Conservation (phyloP, 2,329 filamentous ascomycete species). For the Monilinia polystroma region DNA sequence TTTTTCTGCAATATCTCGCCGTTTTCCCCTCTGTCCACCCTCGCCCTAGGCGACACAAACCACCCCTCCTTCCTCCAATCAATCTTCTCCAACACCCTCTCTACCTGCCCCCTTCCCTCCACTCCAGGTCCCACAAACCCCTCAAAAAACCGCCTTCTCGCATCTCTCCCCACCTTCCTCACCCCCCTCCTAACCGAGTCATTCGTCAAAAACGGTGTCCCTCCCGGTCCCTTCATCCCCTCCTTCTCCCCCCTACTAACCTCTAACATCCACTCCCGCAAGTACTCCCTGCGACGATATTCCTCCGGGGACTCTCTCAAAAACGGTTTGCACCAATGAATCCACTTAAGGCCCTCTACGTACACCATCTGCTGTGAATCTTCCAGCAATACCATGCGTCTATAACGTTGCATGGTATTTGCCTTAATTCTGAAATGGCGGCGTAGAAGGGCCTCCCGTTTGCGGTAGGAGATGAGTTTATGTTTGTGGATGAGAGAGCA, state of each 20-base stretch:
- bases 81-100: neutral
- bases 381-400: neutral
- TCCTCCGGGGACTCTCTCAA: neutral
- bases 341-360: neutral
- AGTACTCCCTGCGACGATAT: neutral
- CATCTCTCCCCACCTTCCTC: constrained; percentile 2
- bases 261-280: constrained; percentile 4
- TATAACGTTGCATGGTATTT: neutral
- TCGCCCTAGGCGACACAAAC: constrained; percentile 4
- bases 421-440: neutral
- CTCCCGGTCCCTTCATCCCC: neutral
- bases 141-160: constrained; percentile 10
- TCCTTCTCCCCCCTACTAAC: neutral
- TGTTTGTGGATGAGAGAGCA: constrained; percentile 5
- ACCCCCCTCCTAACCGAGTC: neutral
- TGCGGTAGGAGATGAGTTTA: neutral
- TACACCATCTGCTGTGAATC: neutral
- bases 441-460: neutral
- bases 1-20: neutral
- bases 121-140: neutral
- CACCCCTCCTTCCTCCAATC: constrained; percentile 18
- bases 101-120: neutral
- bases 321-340: neutral
- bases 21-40: neutral
- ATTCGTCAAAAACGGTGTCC: neutral